Percentiles rank a stretch among this genome's conserved stretches.
phyloP scores from a whole-genome alignment of 257 asterid genomes.

The Primulina huaijiensis region DNA sequence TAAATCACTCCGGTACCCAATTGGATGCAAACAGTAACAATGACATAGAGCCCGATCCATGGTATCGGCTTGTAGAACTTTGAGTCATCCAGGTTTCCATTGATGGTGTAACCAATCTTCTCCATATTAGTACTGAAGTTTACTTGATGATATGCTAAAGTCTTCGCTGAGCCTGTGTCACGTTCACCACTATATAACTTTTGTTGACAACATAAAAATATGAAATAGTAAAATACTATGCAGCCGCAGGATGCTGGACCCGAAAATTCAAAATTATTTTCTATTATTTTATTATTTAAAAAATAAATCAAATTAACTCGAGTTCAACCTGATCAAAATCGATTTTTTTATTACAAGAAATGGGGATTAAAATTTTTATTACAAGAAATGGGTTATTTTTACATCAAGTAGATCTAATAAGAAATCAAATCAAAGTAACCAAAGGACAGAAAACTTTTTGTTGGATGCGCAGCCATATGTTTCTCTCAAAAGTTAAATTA shows the following conservation, averaged over 20 bases:
- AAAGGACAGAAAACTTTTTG: neutral
- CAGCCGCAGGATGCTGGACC: neutral
- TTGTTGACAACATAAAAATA: neutral
- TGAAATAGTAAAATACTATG: neutral
- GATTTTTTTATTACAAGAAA: too few species aligned
- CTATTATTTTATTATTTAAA: too few species aligned
- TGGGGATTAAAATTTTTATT: too few species aligned
- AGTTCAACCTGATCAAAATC: too few species aligned
- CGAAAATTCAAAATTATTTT: too few species aligned
- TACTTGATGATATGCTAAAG: neutral
- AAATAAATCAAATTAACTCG: too few species aligned
- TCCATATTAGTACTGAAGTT: conserved; percentile 33
- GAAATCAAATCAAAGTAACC: neutral
- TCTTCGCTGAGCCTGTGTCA: neutral
- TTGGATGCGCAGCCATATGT: neutral
- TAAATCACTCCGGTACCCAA: conserved; percentile 70
- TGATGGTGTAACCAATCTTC: conserved; percentile 42
- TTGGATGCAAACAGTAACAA: conserved; percentile 61
- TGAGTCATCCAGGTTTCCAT: conserved; percentile 48
- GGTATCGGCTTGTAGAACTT: conserved; percentile 63
- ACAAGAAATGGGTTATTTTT: too few species aligned
- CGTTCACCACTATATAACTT: neutral
- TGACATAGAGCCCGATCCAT: conserved; percentile 61
- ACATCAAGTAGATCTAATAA: too few species aligned
- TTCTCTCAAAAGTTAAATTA: neutral